Evolutionary conservation across 1,284 basidiomycete genomes (phyloP).

Genomic region (Naganishia sp.): DNA sequence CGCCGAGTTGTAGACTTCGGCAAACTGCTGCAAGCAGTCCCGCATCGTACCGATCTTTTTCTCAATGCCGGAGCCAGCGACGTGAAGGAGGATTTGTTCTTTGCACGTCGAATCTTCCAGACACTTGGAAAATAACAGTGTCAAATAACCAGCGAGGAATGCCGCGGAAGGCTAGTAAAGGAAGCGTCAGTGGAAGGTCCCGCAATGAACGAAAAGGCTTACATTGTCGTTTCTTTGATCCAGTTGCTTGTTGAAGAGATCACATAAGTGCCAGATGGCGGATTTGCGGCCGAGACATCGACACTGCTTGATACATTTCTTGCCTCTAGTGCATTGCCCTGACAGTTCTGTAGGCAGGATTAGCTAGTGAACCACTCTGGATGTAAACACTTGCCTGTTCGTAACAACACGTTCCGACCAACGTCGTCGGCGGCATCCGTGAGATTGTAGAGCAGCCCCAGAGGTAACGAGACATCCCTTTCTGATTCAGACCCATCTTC

Average conservation of each 20-base stretch:
- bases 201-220: background rate
- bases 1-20: constrained; percentile 22
- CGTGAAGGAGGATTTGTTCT: background rate
- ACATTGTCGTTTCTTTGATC: constrained; percentile 25
- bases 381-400: constrained; percentile 14
- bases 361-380: background rate
- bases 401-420: constrained; percentile 1
- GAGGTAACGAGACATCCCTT: constrained; percentile 21
- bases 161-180: constrained; percentile 28
- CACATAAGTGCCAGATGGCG: constrained; percentile 18
- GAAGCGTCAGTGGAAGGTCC: background rate
- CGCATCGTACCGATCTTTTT: constrained; percentile 10
- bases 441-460: constrained; percentile 27
- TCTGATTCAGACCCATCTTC: background rate
- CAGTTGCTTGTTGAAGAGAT: constrained; percentile 28
- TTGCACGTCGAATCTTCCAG: background rate
- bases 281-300: constrained; percentile 8
- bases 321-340: constrained; percentile 6
- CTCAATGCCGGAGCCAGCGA: background rate
- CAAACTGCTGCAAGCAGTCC: constrained; percentile 22
- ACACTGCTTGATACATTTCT: constrained; percentile 24
- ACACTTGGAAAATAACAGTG: constrained; percentile 29
- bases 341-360: constrained; percentile 7
- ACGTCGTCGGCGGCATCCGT: constrained; percentile 16
- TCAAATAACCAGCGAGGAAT: constrained; percentile 33